These are phyloP conservation scores for Globisporangium spiculum DNA, from an alignment of 352 stramenopile species.

Conservation along the genomic window DNA sequence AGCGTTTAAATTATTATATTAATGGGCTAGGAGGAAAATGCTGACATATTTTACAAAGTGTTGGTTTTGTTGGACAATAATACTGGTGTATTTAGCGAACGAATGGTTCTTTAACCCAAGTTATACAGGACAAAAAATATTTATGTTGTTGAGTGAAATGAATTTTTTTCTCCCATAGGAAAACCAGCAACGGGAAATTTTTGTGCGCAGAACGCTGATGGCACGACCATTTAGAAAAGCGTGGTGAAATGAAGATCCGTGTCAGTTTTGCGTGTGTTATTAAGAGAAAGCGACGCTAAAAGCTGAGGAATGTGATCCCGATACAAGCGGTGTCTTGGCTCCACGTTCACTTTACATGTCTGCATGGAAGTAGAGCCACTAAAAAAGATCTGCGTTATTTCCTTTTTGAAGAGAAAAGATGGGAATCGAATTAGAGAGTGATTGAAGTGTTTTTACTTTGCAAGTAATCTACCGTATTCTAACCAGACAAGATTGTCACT, in stretches of 20 bases:
- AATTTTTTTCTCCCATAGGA: neutral
- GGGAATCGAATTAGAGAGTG: neutral
- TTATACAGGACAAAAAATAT: too few relatives aligned
- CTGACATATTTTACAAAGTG: too few relatives aligned
- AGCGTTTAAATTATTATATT: too few relatives aligned
- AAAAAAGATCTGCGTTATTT: neutral
- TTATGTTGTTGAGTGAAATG: too few relatives aligned
- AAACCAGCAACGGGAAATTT: neutral
- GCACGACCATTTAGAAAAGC: neutral
- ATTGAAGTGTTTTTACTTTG: neutral
- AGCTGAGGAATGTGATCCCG: neutral
- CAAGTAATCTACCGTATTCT: too few relatives aligned
- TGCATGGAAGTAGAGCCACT: neutral
- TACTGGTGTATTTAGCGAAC: too few relatives aligned
- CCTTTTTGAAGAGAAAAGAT: neutral
- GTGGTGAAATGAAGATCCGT: neutral
- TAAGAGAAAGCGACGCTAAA: neutral
- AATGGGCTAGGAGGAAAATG: too few relatives aligned
- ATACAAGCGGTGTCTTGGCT: neutral
- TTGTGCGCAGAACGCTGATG: neutral
- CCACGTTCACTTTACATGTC: neutral
- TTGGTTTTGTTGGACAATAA: too few relatives aligned
- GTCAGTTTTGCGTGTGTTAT: neutral
- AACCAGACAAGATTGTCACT: neutral
- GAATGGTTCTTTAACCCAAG: too few relatives aligned